phyloP scores from a whole-genome alignment of 306 rosid genomes.

The Crotalaria pallida region DNA sequence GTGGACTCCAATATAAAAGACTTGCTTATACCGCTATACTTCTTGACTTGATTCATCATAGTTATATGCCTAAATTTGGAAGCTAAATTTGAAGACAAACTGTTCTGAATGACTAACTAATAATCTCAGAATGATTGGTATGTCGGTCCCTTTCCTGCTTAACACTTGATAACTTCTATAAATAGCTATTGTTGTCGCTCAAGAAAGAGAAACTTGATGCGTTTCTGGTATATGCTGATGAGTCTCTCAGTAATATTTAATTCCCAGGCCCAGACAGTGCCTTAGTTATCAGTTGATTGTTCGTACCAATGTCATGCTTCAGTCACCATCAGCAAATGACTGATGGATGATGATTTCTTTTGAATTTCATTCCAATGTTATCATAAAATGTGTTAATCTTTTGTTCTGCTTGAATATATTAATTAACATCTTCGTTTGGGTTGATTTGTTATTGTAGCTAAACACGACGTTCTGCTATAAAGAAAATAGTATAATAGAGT shows the following conservation, averaged over 20 bases:
- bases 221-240: constrained; percentile 4
- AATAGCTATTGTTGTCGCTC: background rate
- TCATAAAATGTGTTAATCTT: background rate
- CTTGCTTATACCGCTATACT: background rate
- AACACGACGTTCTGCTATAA: background rate
- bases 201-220: background rate
- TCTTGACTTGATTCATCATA: background rate
- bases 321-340: constrained; percentile 4
- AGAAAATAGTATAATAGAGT: background rate
- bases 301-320: constrained; percentile 12
- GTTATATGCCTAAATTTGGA: background rate
- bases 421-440: background rate
- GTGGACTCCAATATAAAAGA: constrained; percentile 3
- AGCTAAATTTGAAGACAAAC: background rate
- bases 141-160: background rate
- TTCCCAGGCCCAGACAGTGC: background rate
- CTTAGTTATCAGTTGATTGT: constrained; percentile 2
- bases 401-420: background rate
- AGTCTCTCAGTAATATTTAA: background rate
- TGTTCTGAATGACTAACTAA: background rate
- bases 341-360: background rate
- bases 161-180: background rate
- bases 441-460: background rate
- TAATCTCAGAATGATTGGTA: background rate
- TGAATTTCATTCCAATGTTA: background rate